These are phyloP conservation scores for Elsinoe ampelina DNA, from an alignment of 2,329 filamentous ascomycete genomes.

Conservation along the genomic window DNA sequence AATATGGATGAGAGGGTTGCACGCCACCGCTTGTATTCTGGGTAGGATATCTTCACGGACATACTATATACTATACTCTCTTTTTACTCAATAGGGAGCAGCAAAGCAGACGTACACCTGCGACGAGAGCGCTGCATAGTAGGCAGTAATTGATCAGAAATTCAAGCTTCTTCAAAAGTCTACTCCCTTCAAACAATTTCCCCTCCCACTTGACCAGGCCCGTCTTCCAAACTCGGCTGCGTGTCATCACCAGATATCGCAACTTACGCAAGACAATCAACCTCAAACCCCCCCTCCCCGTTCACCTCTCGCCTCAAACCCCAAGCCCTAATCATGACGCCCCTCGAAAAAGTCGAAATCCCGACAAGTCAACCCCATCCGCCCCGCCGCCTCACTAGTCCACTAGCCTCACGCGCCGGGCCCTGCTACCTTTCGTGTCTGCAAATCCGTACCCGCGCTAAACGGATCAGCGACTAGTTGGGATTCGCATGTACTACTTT, in stretches of 20 bases:
- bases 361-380: background rate
- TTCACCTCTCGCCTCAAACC: background rate
- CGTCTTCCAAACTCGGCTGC: background rate
- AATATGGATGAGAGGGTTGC: background rate
- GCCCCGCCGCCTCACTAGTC: background rate
- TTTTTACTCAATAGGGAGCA: conserved; percentile 1
- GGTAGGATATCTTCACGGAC: conserved; percentile 1
- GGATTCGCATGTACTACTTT: no score
- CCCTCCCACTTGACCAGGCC: background rate
- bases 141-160: background rate
- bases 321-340: background rate
- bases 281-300: background rate
- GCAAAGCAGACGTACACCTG: background rate
- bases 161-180: background rate
- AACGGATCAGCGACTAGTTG: background rate
- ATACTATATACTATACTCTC: conserved; percentile 4
- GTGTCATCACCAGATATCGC: no score
- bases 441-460: background rate
- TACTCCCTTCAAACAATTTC: no score
- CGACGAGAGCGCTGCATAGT: background rate
- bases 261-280: no score
- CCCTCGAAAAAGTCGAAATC: background rate
- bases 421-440: no score
- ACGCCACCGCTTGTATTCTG: background rate
- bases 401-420: background rate